phyloP scores from a whole-genome alignment of 306 rosid genomes.

The Vicia sativa region DNA sequence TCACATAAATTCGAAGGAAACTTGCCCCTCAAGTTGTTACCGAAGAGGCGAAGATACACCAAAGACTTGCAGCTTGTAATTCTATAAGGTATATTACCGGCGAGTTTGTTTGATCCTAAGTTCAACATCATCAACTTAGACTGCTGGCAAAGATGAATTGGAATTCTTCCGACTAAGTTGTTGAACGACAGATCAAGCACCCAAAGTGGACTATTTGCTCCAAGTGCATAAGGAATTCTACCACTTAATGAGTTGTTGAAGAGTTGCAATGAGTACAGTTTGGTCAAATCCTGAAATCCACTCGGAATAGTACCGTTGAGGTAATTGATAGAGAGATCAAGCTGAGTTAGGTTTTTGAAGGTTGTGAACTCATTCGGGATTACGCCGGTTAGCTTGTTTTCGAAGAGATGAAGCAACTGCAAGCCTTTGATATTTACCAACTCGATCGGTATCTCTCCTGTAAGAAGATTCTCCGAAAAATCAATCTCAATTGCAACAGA shows the following conservation, averaged over 20 bases:
- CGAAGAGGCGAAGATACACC: slow-evolving; percentile 60
- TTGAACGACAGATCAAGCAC: slow-evolving; percentile 74
- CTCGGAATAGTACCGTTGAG: slow-evolving; percentile 66
- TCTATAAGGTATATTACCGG: slow-evolving; percentile 57
- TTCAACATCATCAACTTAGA: slow-evolving; percentile 61
- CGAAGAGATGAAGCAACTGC: slow-evolving; percentile 63
- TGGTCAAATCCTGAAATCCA: slow-evolving; percentile 58
- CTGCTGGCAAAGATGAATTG: slow-evolving; percentile 59
- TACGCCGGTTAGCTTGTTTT: slow-evolving; percentile 67
- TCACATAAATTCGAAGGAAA: slow-evolving; percentile 70
- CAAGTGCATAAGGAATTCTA: slow-evolving; percentile 62
- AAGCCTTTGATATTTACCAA: slow-evolving; percentile 54
- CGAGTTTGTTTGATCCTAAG: slow-evolving; percentile 59
- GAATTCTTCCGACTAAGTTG: slow-evolving; percentile 62
- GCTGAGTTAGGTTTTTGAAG: slow-evolving; percentile 59
- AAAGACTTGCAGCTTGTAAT: slow-evolving; percentile 55
- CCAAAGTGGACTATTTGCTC: slow-evolving; percentile 68
- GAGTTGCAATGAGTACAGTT: slow-evolving; percentile 60
- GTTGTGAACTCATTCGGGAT: slow-evolving; percentile 66
- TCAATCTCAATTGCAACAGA: slow-evolving; percentile 65
- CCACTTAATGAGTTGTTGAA: slow-evolving; percentile 69
- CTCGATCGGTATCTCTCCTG: slow-evolving; percentile 66
- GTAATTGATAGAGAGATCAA: slow-evolving; percentile 72
- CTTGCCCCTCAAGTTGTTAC: slow-evolving; percentile 59
- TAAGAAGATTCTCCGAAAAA: slow-evolving; percentile 69